Conservation (phyloP, 2,329 filamentous ascomycete species). For the Stagonosporopsis vannaccii region DNA sequence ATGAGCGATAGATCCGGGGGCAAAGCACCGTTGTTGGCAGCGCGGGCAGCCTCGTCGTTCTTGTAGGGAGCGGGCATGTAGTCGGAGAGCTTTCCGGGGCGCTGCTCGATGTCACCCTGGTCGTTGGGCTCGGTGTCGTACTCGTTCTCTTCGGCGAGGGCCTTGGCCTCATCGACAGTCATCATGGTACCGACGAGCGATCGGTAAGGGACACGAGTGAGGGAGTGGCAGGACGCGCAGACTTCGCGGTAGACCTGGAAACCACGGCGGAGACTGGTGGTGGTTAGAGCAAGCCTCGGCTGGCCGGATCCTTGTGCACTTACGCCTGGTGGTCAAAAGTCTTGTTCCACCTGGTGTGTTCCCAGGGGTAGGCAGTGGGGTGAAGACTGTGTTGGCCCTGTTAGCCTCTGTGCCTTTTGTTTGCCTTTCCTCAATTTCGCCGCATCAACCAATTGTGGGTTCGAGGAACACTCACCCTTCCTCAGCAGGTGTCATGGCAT, state of each 20-base stretch:
- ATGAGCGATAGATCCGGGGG: slow-evolving; percentile 98
- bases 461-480: slow-evolving; percentile 81
- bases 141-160: slow-evolving; percentile 95
- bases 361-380: slow-evolving; percentile 92
- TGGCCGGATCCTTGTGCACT: slow-evolving; percentile 53
- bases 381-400: slow-evolving; percentile 73
- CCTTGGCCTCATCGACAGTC: slow-evolving; percentile 98
- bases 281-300: slow-evolving; percentile 6
- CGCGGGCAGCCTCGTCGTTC: slow-evolving; percentile 98
- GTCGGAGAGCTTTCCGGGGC: slow-evolving; percentile 97
- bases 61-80: slow-evolving; percentile 96
- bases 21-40: slow-evolving; percentile 97
- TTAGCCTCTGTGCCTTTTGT: slow-evolving; percentile 34
- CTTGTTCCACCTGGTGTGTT: slow-evolving; percentile 89
- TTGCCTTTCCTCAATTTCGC: slow-evolving; percentile 34
- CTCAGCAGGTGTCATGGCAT: slow-evolving; percentile 91
- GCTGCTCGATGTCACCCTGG: slow-evolving; percentile 97
- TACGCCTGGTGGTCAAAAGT: slow-evolving; percentile 97
- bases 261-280: slow-evolving; percentile 87
- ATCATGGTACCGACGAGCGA: slow-evolving; percentile 86
- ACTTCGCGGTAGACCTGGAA: slow-evolving; percentile 99
- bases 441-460: slow-evolving; percentile 27
- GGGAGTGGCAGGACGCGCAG: slow-evolving; percentile 96
- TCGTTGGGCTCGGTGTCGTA: slow-evolving; percentile 99
- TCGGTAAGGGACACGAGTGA: slow-evolving; percentile 93